Evolutionary conservation across 2,329 filamentous ascomycete species (phyloP), one percentile per base, ranked within the genome.

Genomic region (Alternaria conjuncta): DNA sequence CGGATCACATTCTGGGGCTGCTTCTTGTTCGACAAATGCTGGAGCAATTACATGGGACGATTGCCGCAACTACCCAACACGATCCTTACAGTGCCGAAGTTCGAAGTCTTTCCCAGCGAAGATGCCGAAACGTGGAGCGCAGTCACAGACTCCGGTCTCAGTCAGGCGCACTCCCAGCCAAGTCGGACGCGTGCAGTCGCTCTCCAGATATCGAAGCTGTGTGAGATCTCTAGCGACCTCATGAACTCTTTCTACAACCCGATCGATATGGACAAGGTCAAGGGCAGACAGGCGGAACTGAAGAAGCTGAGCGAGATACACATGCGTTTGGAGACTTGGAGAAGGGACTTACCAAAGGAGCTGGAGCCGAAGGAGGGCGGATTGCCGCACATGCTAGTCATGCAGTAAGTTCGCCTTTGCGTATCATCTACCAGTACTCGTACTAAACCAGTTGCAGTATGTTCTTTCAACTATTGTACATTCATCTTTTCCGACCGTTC

Each of bases 21-120:
- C 78, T 98, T 96, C 79, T 82, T 97, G n/a, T 97, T 98, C 78
- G 96, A 99, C 83, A 98, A 97, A 85, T 97, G 93, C 79, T 98
- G 95, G 94, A 97, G 94, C 54, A 98, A 97, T 78, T 98, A 98
- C 72, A 87, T 98, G 25, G 95, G 96, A 51, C 90, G 96, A 46
- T 85, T 97, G 65, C 95, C 96, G 11, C 95, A 97, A 78, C 84
- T 98, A 11, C 90, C 93, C 0, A 90, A 88, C 45, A 89, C 89
- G 28, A 92, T 92, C 8, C 92, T 93, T 72, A 97, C 91, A 32
- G 92, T 94, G 1, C 91, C 93, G 25, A 97, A 95, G 78, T 92
- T 93, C 68, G 94, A 97, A 63, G 93, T 97, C 11, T 96, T 97
- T 70, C 94, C 94, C 0, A 87, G 89, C 55, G 96, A 98, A 78